Evolutionary conservation across 768 basidiomycete genomes (phyloP), one percentile per base, ranked within the genome.

Genomic region (Lyophyllum decastes): DNA sequence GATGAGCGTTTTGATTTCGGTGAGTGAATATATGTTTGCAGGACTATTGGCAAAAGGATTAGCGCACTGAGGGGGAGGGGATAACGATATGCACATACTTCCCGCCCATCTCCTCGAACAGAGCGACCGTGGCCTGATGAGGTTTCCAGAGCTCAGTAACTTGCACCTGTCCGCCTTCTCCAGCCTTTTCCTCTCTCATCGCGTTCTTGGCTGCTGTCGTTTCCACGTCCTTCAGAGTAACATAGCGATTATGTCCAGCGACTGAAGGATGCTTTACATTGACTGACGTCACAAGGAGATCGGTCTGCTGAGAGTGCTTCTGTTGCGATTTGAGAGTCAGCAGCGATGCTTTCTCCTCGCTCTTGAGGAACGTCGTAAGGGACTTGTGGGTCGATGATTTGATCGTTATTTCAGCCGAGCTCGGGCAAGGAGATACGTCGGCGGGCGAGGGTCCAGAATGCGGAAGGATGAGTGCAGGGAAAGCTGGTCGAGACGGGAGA

Each of bases 311-410:
- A 8, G 72, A 69, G 46, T 78, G 78, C 59, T 81, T 79, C 60
- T 76, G 78, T 2, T 76, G 76, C 21, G 88, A 80, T 67, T 96
- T 97, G 22, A 89, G 76, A 12, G 84, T 84, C 35, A 96, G 65
- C 22, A 97, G 69, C 0, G 81, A 81, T 8, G 85, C 82, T 68
- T 95, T 95, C 59, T 92, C 90, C 17, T 82, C 77, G 17, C 82
- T 66, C 68, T 90, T 94, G 64, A 97, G 78, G 75, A 96, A 95
- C 1, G 87, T 80, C 1, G 87, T 81, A 19, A 95, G 78, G 10
- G 92, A 91, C 72, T 95, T 97, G 76, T 87, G 82, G 1, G 81
- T 80, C 1, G 92, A 94, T 10, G 87, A 80, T 63, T 90, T 94
- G 70, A 95, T 88, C 62, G 83, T 90, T 57, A 90, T 81, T 41